Base-by-base conservation (phyloP, 164 flowering plant genomes). In the Tinospora cordifolia region DNA sequence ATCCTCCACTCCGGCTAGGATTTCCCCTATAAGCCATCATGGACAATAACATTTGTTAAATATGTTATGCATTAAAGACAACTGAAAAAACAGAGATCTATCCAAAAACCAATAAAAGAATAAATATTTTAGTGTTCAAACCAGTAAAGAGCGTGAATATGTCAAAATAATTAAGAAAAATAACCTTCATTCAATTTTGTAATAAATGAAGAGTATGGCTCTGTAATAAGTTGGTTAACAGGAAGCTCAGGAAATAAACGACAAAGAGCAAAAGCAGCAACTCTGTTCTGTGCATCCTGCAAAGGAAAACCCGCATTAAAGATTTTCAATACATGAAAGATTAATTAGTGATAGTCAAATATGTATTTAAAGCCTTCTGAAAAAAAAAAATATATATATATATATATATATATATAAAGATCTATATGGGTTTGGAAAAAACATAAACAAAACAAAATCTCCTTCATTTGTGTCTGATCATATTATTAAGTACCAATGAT, bases 271-370 rank as follows among this genome's bases (percentile, higher is more conserved):
- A 81, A 93, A 57, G 98, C 88, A 71, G 98, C 95, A 78, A 90
- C 93, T 70, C 75, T 80, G 74, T 93, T 93, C 72, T 93, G 98
- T 66, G 95, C 90, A 82, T 93, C 98, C 98, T 93, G 90, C 58
- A 75, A 69, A 22, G 34, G n/a, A 72, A 67, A 22, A 15, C 15
- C 51, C 13, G 17, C 58, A 70, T 11, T 57, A 49, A 40, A 15
- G 14, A 62, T 68, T 27, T 4, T 15, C 39, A 65, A 21, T 65
- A 11, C 19, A 3, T n/a, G 13, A 40, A 51, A 41, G 46, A 41
- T 41, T 8, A 41, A 41, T 41, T 1, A 41, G 46, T 4, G 8
- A 41, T 41, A 30, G 36, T 30, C 36, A 30, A 30, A 30, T 30
- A 41, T 8, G 46, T 41, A 41, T 11, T 41, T 11, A 41, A 11